Conservation (phyloP, 768 basidiomycete species). For the Hericium rajendrae region DNA sequence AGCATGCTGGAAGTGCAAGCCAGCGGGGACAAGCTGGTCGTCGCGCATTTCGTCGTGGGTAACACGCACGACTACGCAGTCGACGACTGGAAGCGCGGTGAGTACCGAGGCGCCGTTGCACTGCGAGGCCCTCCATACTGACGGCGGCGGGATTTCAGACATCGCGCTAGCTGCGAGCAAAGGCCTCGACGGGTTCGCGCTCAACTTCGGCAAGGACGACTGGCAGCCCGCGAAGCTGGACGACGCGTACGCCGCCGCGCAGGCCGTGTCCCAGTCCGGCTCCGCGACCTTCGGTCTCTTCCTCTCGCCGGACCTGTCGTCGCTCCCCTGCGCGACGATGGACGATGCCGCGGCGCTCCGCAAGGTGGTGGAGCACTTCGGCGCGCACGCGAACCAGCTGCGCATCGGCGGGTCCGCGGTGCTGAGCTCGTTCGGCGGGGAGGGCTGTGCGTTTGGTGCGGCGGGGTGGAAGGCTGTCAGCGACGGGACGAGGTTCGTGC, state of each 20-base stretch:
- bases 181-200: slow-evolving; percentile 61
- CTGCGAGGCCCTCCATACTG: not conserved
- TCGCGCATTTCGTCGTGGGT: slow-evolving; percentile 36
- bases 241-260: slow-evolving; percentile 42
- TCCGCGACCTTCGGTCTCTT: slow-evolving; percentile 36
- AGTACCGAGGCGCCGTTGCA: not conserved
- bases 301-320: slow-evolving; percentile 24
- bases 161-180: slow-evolving; percentile 32
- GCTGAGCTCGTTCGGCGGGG: slow-evolving; percentile 66
- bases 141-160: not conserved
- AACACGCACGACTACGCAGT: slow-evolving; percentile 54
- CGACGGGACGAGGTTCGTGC: slow-evolving; percentile 49
- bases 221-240: slow-evolving; percentile 57
- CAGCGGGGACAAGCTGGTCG: slow-evolving; percentile 14
- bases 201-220: slow-evolving; percentile 56
- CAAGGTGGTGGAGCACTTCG: slow-evolving; percentile 42
- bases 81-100: slow-evolving; percentile 31
- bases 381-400: slow-evolving; percentile 51
- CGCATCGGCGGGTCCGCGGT: slow-evolving; percentile 36
- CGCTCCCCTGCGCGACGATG: slow-evolving; percentile 41
- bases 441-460: slow-evolving; percentile 53
- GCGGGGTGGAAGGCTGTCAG: slow-evolving; percentile 24
- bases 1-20: not conserved
- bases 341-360: slow-evolving; percentile 42
- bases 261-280: slow-evolving; percentile 1